These are phyloP conservation scores for Rhizoctonia solani DNA, from an alignment of 1,284 basidiomycete genomes.

Conservation along the genomic window DNA sequence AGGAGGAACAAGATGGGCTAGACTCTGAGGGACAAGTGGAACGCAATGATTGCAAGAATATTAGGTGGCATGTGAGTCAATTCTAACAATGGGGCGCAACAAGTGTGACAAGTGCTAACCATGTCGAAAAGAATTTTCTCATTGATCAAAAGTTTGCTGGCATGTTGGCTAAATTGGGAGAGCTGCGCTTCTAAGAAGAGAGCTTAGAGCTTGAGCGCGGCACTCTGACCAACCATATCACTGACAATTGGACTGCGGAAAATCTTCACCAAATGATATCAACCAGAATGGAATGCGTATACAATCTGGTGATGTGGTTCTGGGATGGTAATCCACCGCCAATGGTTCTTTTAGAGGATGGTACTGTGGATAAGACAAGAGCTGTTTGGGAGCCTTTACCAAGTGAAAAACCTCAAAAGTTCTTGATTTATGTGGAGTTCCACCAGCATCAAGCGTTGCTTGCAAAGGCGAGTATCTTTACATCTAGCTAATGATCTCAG, in stretches of 20 bases:
- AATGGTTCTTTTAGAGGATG: not conserved
- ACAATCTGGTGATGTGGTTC: not conserved
- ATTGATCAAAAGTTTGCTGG: no score
- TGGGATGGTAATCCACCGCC: constrained; percentile 16
- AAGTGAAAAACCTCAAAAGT: not conserved
- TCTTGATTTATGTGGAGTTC: constrained; percentile 7
- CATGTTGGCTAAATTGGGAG: no score
- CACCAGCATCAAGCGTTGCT: not conserved
- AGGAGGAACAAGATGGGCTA: no score
- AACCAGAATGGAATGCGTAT: not conserved
- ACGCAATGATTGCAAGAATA: no score
- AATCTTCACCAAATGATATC: not conserved
- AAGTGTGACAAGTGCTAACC: no score
- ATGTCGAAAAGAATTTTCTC: no score
- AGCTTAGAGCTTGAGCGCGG: not conserved
- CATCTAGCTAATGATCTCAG: no score
- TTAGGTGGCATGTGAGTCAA: no score
- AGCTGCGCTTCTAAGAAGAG: constrained; percentile 6
- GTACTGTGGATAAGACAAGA: not conserved
- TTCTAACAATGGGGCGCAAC: no score
- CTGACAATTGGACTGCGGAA: not conserved
- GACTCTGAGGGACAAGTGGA: no score
- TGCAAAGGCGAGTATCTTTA: not conserved
- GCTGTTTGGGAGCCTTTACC: not conserved
- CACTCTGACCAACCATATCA: not conserved